Evolutionary conservation across 495 filamentous ascomycete species (phyloP), one percentile per base, ranked within the genome.

Genomic region (Staphylotrichum longicolle): DNA sequence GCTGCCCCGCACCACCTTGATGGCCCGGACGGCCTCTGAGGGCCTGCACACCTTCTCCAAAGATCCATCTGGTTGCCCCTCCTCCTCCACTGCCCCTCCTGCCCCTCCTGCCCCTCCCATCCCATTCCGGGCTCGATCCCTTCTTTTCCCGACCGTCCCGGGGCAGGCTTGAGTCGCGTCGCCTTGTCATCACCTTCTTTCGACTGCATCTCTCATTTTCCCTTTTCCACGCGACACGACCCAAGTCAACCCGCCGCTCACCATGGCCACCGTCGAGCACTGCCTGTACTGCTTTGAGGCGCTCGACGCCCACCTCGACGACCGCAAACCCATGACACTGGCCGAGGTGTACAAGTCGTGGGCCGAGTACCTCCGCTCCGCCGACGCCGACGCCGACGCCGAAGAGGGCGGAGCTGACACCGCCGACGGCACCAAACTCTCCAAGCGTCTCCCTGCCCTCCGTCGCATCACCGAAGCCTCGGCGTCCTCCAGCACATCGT

Each of bases 281-380:
- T 97, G 93, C 71, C 86, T 90, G 61, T 95, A 86, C 75, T 96
- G 91, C 77, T 97, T 98, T 81, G 93, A 98, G 74, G 77, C 78
- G 20, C 88, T 98, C 77, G 69, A 79, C 78, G 50, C 81, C 80
- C 63, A 77, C 57, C 75, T 79, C 56, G 72, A 76, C 46, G 52
- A 59, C 48, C 77, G 75, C 69, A 70, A 76, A 54, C 27, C 79
- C 5, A 68, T 82, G 69, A 78, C 74, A 54, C 83, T 97, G 6
- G 58, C 75, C 41, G 77, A 87, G 54, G 81, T 96, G 62, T 83
- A 94, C 72, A 77, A 84, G 34, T 82, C 88, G n/a, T 95, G 87
- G 86, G 80, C 82, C 57, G 72, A 74, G n/a, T 81, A 81, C 68
- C 50, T 67, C 62, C 70, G 34, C 42, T 70, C 20, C 65, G 66